Evolutionary conservation across 441 rosid genomes (phyloP).

Genomic region (Pelargonium australe): DNA sequence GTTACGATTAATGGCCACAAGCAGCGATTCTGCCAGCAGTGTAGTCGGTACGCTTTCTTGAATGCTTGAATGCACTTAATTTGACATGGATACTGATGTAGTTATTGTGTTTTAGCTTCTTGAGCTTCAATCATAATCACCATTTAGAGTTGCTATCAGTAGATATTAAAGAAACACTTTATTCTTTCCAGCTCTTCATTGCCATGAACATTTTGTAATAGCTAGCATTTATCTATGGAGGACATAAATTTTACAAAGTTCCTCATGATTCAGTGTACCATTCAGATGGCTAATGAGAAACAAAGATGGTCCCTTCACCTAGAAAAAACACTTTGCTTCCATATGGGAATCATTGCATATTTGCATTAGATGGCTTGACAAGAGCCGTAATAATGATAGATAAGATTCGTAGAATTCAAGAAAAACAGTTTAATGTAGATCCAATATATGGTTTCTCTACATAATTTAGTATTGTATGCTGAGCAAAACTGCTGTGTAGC

Average conservation of each 20-base stretch:
- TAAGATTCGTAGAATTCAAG: neutral
- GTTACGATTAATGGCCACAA: conserved; percentile 60
- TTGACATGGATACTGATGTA: neutral
- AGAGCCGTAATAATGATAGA: too few species aligned
- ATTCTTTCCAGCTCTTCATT: neutral
- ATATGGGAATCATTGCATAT: neutral
- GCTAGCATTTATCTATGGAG: neutral
- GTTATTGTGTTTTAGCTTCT: neutral
- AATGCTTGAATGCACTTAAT: neutral
- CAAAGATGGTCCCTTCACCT: neutral
- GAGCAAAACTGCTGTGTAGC: neutral
- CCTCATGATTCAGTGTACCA: neutral
- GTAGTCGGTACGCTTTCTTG: conserved; percentile 57
- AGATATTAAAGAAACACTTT: neutral
- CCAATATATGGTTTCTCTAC: neutral
- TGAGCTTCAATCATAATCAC: neutral
- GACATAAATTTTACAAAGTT: too few species aligned
- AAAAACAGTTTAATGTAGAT: neutral
- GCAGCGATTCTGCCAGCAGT: conserved; percentile 88
- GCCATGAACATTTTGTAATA: neutral
- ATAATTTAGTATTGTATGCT: neutral
- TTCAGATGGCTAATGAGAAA: neutral
- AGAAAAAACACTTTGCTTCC: neutral
- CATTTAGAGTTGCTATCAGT: neutral
- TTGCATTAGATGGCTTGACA: too few species aligned